phyloP scores from a whole-genome alignment of 164 flowering plant species.

The Amborella trichopoda region DNA sequence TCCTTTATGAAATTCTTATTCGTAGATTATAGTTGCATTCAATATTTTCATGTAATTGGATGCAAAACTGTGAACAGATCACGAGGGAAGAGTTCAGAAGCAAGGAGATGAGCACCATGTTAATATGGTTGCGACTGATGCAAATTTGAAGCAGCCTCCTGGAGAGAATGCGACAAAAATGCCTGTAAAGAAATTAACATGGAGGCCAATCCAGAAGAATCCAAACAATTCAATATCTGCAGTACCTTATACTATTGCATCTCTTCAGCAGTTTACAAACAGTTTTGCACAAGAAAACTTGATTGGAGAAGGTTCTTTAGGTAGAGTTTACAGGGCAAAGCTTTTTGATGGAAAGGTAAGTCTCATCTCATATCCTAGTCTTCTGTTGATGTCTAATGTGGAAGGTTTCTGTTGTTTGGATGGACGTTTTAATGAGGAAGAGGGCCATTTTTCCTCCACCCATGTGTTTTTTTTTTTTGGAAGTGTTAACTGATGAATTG shows the following conservation, averaged over 20 bases:
- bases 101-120: slow-evolving; percentile 13
- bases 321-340: slow-evolving; percentile 67
- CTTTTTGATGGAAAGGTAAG: slow-evolving; percentile 78
- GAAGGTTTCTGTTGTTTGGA: not conserved
- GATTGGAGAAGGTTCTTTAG: slow-evolving; percentile 64
- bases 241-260: slow-evolving; percentile 45
- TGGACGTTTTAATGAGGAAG: not conserved
- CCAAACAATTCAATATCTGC: slow-evolving; percentile 20
- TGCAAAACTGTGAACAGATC: too few relatives aligned
- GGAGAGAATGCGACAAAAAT: slow-evolving; percentile 22
- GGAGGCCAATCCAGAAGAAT: slow-evolving; percentile 9
- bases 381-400: not conserved
- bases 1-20: too few relatives aligned
- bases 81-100: slow-evolving; percentile 11
- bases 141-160: slow-evolving; percentile 12
- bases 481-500: not conserved
- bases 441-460: not conserved
- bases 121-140: slow-evolving; percentile 9
- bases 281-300: slow-evolving; percentile 74
- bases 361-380: not conserved
- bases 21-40: too few relatives aligned
- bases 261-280: slow-evolving; percentile 71
- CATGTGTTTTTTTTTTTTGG: not conserved
- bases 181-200: slow-evolving; percentile 11
- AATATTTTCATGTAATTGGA: too few relatives aligned